Evolutionary conservation across 2,329 filamentous ascomycete genomes (phyloP), one percentile per base, ranked within the genome.

Genomic region (Grosmannia penicillata): DNA sequence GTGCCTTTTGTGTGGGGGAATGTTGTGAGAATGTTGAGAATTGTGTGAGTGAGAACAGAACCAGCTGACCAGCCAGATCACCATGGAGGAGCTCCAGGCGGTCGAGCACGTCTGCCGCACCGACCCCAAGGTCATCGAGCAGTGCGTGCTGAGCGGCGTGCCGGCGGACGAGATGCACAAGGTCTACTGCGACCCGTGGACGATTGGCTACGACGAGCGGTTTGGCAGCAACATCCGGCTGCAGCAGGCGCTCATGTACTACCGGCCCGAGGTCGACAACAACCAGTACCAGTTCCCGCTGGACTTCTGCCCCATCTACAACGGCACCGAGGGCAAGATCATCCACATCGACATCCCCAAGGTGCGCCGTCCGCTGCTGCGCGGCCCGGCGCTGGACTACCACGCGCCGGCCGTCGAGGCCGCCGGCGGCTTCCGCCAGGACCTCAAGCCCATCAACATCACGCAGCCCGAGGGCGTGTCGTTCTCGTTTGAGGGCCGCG

Each of bases 221-320:
- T 91, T 86, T 51, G 87, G 86, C 44, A 89, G 63, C 54, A 66
- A 66, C 31, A 67, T 84, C 31, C 77, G 87, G 39, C 72, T 94
- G 4, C 87, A 95, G 60, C 87, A 95, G 60, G 87, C 85, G 2
- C 65, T 95, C 39, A 93, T 94, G 85, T 95, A 95, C 66, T 95
- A 93, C 58, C 77, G 87, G 14, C 86, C 86, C 4, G 69, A 89
- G 49, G 53, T 80, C 15, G 86, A 94, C 51, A 82, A 89, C 61
- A 84, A 75, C 56, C 87, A 94, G 60, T 95, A 95, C 58, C 80
- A 82, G 28, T 94, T 79, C 53, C 87, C 87, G 0, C 71, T 95
- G 37, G 87, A 95, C 58, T 95, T 95, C 61, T 93, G 85, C 53
- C 87, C 87, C 1, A 93, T 94, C 52, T 93, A 76, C 59, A 86